These are phyloP conservation scores for Penicillium paneum DNA, from an alignment of 2,329 filamentous ascomycete genomes.

Conservation along the genomic window DNA sequence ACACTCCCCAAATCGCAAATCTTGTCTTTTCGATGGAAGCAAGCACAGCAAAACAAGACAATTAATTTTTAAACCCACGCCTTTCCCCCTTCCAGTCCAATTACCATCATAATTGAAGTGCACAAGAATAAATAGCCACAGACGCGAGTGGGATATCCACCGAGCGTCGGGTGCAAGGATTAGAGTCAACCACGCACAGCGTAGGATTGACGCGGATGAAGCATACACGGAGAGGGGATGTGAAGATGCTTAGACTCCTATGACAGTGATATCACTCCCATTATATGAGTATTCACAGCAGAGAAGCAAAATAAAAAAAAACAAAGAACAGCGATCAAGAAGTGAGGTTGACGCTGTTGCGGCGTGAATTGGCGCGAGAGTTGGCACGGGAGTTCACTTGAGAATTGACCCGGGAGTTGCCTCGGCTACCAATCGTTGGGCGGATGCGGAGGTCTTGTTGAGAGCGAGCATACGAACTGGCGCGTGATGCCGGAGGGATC, in stretches of 20 bases:
- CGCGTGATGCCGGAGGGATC: conserved; percentile 35
- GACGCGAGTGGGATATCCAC: background rate
- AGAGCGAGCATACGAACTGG: conserved; percentile 39
- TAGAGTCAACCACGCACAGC: conserved; percentile 20
- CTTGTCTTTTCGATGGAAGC: conserved; percentile 3
- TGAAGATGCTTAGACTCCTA: conserved; percentile 12
- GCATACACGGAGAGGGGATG: conserved; percentile 22
- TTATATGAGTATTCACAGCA: background rate
- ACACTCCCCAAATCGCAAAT: conserved; percentile 4
- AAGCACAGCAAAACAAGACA: background rate
- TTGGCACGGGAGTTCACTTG: conserved; percentile 31
- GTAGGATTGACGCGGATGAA: conserved; percentile 16
- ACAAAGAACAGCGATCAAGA: background rate
- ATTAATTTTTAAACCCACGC: background rate
- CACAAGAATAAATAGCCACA: background rate
- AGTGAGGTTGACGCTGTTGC: conserved; percentile 23
- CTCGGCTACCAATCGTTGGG: conserved; percentile 35
- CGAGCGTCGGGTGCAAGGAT: conserved; percentile 4
- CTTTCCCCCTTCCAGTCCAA: background rate
- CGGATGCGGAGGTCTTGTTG: conserved; percentile 39
- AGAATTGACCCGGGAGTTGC: conserved; percentile 33
- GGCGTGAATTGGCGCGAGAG: conserved; percentile 31
- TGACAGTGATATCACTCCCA: background rate
- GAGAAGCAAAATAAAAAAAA: background rate
- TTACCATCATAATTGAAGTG: background rate